Conservation (phyloP, 2,329 filamentous ascomycete genomes). For the Penicillium capsulatum region DNA sequence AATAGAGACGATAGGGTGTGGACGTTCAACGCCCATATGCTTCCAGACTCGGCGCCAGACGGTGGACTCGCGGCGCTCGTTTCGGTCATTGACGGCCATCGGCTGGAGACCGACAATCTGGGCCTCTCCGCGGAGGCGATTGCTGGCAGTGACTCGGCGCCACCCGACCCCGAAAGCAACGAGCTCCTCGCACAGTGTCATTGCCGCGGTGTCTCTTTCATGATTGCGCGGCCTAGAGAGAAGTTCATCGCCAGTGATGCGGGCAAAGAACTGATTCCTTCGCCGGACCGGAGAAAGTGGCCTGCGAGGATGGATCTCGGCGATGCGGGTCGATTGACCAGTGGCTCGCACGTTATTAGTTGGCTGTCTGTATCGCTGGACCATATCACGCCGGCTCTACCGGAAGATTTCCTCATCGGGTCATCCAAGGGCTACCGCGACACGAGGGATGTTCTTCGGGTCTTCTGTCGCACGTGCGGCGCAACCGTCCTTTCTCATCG, state of each 20-base stretch:
- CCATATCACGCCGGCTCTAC: too few species aligned
- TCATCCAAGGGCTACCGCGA: too few species aligned
- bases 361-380: too few species aligned
- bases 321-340: too few species aligned
- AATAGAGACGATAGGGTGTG: slow-evolving; percentile 17
- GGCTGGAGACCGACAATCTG: slow-evolving; percentile 7
- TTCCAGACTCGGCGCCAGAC: slow-evolving; percentile 16
- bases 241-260: slow-evolving; percentile 27
- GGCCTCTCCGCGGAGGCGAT: not conserved
- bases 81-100: slow-evolving; percentile 13
- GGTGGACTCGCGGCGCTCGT: slow-evolving; percentile 19
- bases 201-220: slow-evolving; percentile 43
- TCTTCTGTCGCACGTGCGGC: too few species aligned
- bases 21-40: slow-evolving; percentile 17
- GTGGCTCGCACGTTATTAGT: too few species aligned
- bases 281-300: slow-evolving; percentile 25
- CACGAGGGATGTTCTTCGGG: too few species aligned
- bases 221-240: slow-evolving; percentile 35
- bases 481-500: too few species aligned
- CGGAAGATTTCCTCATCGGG: too few species aligned
- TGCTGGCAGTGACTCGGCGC: not conserved
- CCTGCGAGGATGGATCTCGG: slow-evolving; percentile 25
- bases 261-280: slow-evolving; percentile 1
- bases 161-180: not conserved
- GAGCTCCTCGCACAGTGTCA: slow-evolving; percentile 41